Evolutionary conservation across 2,329 filamentous ascomycete species (phyloP).

Genomic region (Aspergillus carbonarius): DNA sequence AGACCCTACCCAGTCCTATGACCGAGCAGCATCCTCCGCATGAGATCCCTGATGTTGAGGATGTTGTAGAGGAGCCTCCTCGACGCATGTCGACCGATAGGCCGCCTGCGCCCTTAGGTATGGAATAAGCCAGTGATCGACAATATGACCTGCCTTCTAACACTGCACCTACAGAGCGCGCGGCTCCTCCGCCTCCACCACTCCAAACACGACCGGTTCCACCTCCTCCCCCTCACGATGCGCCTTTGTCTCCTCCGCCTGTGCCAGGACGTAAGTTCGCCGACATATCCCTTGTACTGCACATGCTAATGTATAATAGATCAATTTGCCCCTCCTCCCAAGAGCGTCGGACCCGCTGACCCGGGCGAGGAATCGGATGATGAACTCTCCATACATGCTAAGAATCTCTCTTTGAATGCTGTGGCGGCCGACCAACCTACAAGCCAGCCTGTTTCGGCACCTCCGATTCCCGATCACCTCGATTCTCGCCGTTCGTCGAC

Average conservation of each 20-base stretch:
- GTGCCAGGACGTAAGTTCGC: conserved; percentile 57
- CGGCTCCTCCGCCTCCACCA: conserved; percentile 45
- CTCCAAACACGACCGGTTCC: conserved; percentile 40
- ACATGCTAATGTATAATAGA: conserved; percentile 41
- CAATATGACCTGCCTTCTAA: background rate
- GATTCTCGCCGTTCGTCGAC: conserved; percentile 41
- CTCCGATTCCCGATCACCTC: conserved; percentile 41
- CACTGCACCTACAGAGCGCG: conserved; percentile 40
- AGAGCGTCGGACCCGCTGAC: conserved; percentile 63
- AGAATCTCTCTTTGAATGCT: conserved; percentile 45
- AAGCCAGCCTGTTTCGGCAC: conserved; percentile 49
- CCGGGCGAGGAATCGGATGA: conserved; percentile 86
- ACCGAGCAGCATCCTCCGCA: conserved; percentile 45
- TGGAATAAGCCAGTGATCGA: conserved; percentile 22
- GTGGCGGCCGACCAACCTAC: conserved; percentile 42
- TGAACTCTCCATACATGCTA: conserved; percentile 65
- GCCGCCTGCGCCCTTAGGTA: conserved; percentile 53
- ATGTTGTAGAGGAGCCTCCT: conserved; percentile 37
- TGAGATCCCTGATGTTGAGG: conserved; percentile 57
- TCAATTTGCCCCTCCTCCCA: conserved; percentile 59
- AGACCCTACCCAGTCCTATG: conserved; percentile 42
- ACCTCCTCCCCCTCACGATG: conserved; percentile 36
- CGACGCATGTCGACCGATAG: conserved; percentile 42
- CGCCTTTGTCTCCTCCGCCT: conserved; percentile 36
- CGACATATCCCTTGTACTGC: background rate